Evolutionary conservation across 768 basidiomycete species (phyloP), one percentile per base, ranked within the genome.

Genomic region (Pleurotus citrinopileatus): DNA sequence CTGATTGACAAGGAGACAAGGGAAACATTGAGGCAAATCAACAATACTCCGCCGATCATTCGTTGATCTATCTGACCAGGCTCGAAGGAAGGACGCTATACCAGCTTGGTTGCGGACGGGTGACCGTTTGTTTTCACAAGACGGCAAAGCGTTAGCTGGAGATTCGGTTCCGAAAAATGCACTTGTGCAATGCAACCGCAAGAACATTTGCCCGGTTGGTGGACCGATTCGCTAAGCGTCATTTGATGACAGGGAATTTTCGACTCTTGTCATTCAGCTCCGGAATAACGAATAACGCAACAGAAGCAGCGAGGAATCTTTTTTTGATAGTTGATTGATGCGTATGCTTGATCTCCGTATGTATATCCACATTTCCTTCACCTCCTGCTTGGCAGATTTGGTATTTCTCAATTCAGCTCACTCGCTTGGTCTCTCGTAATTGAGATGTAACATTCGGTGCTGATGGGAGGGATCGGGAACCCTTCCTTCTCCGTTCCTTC

Each of bases 401-500:
- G 27, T 46, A 10, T 13, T 25, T 28, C 12, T 20, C 26, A 25
- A 17, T 47, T n/a, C 20, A 20, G 34, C n/a, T 19, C 22, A 25
- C 19, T 51, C 8, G 29, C 34, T 51, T 51, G 22, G 22, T 23
- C 8, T 44, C 10, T 23, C 22, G 20, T 25, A 44, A 9, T 22
- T 42, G 17, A 17, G 20, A 23, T 9, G 43, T 44, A 25, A 26
- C 34, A 13, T 13, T 36, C 48, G 48, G 48, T 32, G 19, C 37
- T 20, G 29, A 37, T 9, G 19, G 48, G 26, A 47, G 26, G 45
- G 23, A 47, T 47, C 48, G 48, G 48, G 29, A 22, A 36, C 29
- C 48, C 48, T 38, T 51, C n/a, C 13, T 17, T 23, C 37, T 34
- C 48, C 48, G 48, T 34, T 51, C 34, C 48, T 51, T 51, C 48